Evolutionary conservation across 306 rosid genomes (phyloP).

Genomic region (Calophaca sinica): DNA sequence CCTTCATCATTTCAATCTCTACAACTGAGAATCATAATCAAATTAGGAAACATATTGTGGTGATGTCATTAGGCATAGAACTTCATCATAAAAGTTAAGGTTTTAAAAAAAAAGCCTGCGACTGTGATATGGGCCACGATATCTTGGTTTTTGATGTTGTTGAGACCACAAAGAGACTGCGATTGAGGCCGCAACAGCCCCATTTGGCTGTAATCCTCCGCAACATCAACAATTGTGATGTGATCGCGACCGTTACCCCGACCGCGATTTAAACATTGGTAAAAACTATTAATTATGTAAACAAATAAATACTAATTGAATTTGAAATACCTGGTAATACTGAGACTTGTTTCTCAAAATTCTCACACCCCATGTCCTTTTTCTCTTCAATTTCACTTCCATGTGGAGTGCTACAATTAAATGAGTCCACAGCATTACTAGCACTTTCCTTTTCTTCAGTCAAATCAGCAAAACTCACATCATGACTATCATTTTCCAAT

Average conservation of each 20-base stretch:
- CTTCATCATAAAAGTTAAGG: too few relatives aligned
- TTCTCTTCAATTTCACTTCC: conserved; percentile 46
- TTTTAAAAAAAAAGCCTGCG: too few relatives aligned
- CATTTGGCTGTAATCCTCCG: too few relatives aligned
- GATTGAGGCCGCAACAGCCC: too few relatives aligned
- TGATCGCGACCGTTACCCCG: too few relatives aligned
- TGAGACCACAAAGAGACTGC: too few relatives aligned
- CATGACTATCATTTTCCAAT: conserved; percentile 42
- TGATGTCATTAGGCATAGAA: too few relatives aligned
- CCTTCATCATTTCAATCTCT: conserved; percentile 88
- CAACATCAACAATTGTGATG: too few relatives aligned
- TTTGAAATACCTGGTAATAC: conserved; percentile 66
- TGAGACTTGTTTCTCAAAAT: conserved; percentile 54
- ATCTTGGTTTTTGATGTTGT: too few relatives aligned
- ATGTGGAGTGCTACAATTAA: conserved; percentile 48
- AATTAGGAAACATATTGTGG: neutral
- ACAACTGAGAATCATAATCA: conserved; percentile 47
- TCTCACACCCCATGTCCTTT: conserved; percentile 41
- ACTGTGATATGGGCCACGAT: too few relatives aligned
- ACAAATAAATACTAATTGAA: neutral
- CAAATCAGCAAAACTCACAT: conserved; percentile 48
- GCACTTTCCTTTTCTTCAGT: conserved; percentile 59
- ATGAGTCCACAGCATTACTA: conserved; percentile 43
- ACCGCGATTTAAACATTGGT: too few relatives aligned
- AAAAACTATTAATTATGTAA: neutral